A percentile compares a stretch with the other conserved stretches of the same genome.
Conservation (phyloP, 2,329 filamentous ascomycete species). For the Alternaria rosae region DNA sequence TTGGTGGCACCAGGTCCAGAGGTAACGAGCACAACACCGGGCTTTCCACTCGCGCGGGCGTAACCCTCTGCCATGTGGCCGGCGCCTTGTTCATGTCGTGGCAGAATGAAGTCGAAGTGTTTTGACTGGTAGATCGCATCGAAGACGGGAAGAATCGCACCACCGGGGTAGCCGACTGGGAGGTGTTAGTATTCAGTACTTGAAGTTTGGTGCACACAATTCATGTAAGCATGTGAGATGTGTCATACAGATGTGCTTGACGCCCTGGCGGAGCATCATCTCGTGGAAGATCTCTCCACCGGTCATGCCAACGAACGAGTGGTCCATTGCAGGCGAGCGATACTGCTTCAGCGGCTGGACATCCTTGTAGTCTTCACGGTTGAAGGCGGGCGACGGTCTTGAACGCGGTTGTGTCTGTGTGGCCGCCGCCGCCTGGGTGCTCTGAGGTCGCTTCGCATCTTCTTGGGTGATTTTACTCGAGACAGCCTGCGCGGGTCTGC, state of each 20-base stretch:
- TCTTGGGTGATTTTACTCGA: conserved; percentile 46
- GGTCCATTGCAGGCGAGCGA: conserved; percentile 60
- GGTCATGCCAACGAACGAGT: conserved; percentile 86
- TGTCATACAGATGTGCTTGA: conserved; percentile 91
- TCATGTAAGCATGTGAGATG: neutral
- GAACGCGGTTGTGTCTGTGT: conserved; percentile 35
- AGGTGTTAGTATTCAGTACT: conserved; percentile 28
- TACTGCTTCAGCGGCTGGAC: conserved; percentile 57
- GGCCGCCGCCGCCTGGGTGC: conserved; percentile 49
- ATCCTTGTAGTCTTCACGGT: conserved; percentile 54
- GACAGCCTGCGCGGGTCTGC: conserved; percentile 44
- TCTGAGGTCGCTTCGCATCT: conserved; percentile 53
- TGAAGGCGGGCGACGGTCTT: conserved; percentile 59
- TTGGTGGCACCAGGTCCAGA: conserved; percentile 97
- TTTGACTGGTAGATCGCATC: conserved; percentile 98
- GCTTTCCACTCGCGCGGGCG: conserved; percentile 89
- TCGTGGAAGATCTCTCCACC: conserved; percentile 98
- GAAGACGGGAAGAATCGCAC: conserved; percentile 96
- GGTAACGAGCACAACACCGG: conserved; percentile 94
- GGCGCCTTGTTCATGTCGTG: conserved; percentile 95
- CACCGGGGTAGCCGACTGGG: conserved; percentile 78
- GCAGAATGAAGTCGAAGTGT: conserved; percentile 95
- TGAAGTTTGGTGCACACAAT: neutral
- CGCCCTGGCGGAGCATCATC: conserved; percentile 93
- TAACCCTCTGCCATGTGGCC: conserved; percentile 99